Conservation (phyloP, 805 yeast species). For the Saturnispora sekii region DNA sequence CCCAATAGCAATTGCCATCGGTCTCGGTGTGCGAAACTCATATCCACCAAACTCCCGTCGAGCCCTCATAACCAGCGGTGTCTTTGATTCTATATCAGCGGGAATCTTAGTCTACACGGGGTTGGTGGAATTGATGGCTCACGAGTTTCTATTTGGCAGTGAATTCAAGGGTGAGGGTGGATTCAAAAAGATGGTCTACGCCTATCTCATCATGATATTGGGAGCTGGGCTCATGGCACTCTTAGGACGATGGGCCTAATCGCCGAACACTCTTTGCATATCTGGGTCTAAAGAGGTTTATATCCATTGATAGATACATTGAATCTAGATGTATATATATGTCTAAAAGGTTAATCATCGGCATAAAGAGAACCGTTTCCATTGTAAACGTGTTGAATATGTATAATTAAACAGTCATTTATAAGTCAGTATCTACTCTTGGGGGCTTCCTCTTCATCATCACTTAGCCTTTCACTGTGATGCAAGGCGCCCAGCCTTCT, state of each 20-base stretch:
- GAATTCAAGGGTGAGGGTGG: conserved; percentile 56
- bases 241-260: conserved; percentile 63
- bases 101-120: conserved; percentile 76
- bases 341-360: too few relatives aligned
- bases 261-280: too few relatives aligned
- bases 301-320: too few relatives aligned
- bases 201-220: conserved; percentile 42
- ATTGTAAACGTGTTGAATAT: too few relatives aligned
- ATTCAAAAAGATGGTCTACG: conserved; percentile 39
- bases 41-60: conserved; percentile 50
- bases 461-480: conserved; percentile 24
- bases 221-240: conserved; percentile 78
- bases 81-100: conserved; percentile 65
- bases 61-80: conserved; percentile 59
- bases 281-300: too few relatives aligned
- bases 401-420: too few relatives aligned
- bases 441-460: conserved; percentile 29
- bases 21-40: conserved; percentile 59
- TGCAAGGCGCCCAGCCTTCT: conserved; percentile 25
- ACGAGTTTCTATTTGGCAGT: conserved; percentile 54
- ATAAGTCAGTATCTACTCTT: conserved; percentile 9
- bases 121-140: conserved; percentile 70
- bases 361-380: too few relatives aligned
- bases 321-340: too few relatives aligned
- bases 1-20: conserved; percentile 70